These are phyloP conservation scores for Marchantia polymorpha DNA, from an alignment of 225 moss, liverwort and hornwort genomes.

Conservation along the genomic window DNA sequence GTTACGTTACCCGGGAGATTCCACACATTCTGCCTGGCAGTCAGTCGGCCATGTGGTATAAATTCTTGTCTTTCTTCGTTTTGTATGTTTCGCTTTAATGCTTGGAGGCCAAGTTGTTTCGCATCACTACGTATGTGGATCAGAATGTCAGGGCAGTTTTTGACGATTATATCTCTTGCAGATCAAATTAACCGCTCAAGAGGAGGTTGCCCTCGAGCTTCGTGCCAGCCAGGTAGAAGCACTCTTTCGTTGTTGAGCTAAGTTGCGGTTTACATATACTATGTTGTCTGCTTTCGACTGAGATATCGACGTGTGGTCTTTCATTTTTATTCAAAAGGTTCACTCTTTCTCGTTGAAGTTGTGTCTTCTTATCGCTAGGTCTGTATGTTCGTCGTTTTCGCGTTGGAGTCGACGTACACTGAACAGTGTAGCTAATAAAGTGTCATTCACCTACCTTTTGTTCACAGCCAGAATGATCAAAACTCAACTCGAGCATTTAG, in stretches of 20 bases:
- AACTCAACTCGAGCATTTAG: too few species aligned
- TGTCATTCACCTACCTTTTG: too few species aligned
- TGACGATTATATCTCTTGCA: slow-evolving; percentile 20
- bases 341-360: too few species aligned
- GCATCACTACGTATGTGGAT: not conserved
- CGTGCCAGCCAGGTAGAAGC: slow-evolving; percentile 79
- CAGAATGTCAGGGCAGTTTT: not conserved
- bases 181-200: slow-evolving; percentile 95
- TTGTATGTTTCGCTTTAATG: not conserved
- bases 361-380: too few species aligned
- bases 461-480: too few species aligned
- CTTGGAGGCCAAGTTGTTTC: not conserved
- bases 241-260: too few species aligned
- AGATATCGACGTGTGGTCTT: too few species aligned
- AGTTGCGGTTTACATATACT: not conserved
- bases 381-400: too few species aligned
- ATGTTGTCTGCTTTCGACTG: too few species aligned
- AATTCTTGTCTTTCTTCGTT: not conserved
- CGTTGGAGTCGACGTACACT: too few species aligned
- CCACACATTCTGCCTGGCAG: slow-evolving; percentile 92
- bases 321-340: too few species aligned
- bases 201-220: slow-evolving; percentile 95
- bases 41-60: slow-evolving; percentile 98
- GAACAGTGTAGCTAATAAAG: too few species aligned
- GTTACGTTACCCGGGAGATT: slow-evolving; percentile 81